Base-by-base conservation (phyloP, 2,329 filamentous ascomycete genomes). In the Cordyceps cicadae region DNA sequence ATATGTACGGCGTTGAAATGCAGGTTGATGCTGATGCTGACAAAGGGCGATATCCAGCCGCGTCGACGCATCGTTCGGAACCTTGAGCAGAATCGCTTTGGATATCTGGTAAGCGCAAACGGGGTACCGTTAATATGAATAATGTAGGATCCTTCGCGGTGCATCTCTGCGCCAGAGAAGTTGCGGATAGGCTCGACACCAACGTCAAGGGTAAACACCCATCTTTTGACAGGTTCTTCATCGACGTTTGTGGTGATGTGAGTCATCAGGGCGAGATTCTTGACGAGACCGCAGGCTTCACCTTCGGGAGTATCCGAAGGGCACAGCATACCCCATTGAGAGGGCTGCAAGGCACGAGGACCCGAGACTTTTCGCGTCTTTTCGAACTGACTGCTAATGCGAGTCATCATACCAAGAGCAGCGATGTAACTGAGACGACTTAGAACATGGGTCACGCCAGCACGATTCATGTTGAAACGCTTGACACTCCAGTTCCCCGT, bases 401-500 rank as follows among this genome's bases (percentile, higher is more conserved):
- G 84, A 15, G 94, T 99, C 94, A 99, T 99, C 95, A 99, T 99
- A 64, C 95, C 95, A 32, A 99, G 83, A 32, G 94, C 94, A 64
- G 89, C 90, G 72, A 99, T 97, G 71, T 97, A 99, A 74, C 93
- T 97, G 60, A 99, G 80, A 64, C 94, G 86, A 75, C 93, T 97
- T 54, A 99, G 80, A 46, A 99, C 92, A 74, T 99, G 94, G 0
- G 95, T 97, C 24, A 99, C 92, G 70, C 94, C 94, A 24, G 94
- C 93, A 71, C 93, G 83, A 70, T 97, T 95, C 94, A 99, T 99
- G 74, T 93, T 92, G 79, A 99, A 99, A 72, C 95, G 91, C 75
- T 97, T 97, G 66, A 99, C 82, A 64, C 84, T 97, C 94, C 94
- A 99, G 70, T 99, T 99, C 21, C 94, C 94, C 0, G 94, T 97